These are phyloP conservation scores for Glarea lozoyensis DNA, from an alignment of 495 filamentous ascomycete genomes.

Conservation along the genomic window DNA sequence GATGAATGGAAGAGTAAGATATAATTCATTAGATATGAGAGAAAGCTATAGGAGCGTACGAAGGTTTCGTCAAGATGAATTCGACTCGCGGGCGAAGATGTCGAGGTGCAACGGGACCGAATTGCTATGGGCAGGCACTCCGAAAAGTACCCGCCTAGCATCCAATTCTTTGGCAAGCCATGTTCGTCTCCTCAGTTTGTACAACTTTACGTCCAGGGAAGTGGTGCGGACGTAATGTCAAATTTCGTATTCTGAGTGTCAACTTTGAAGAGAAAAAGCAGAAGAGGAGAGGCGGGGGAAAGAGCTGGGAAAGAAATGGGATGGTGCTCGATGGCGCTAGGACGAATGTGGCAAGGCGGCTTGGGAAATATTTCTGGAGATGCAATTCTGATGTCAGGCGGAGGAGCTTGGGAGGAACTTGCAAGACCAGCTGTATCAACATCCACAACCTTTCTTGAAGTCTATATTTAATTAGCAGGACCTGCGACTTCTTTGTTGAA, in stretches of 20 bases:
- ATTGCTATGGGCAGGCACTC: slow-evolving; percentile 16
- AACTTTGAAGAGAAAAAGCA: slow-evolving; percentile 48
- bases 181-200: slow-evolving; percentile 31
- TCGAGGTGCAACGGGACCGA: slow-evolving; percentile 33
- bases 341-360: too few relatives aligned
- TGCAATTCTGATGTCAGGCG: too few relatives aligned
- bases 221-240: slow-evolving; percentile 43
- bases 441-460: too few relatives aligned
- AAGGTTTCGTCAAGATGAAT: too few relatives aligned
- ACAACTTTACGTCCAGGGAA: slow-evolving; percentile 50
- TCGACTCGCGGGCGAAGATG: too few relatives aligned
- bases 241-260: slow-evolving; percentile 53
- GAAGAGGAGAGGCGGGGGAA: slow-evolving; percentile 13
- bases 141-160: slow-evolving; percentile 14
- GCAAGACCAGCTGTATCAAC: not conserved
- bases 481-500: slow-evolving; percentile 19
- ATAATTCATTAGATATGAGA: slow-evolving; percentile 6
- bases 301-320: not conserved
- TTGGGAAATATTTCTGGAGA: slow-evolving; percentile 1
- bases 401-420: not conserved
- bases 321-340: not conserved
- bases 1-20: too few relatives aligned
- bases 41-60: slow-evolving; percentile 4
- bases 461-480: not conserved
- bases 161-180: slow-evolving; percentile 49